Percentiles rank a stretch among this genome's conserved stretches.
phyloP scores from a whole-genome alignment of 2,329 filamentous ascomycete genomes.

The Aspergillus ochraceus region DNA sequence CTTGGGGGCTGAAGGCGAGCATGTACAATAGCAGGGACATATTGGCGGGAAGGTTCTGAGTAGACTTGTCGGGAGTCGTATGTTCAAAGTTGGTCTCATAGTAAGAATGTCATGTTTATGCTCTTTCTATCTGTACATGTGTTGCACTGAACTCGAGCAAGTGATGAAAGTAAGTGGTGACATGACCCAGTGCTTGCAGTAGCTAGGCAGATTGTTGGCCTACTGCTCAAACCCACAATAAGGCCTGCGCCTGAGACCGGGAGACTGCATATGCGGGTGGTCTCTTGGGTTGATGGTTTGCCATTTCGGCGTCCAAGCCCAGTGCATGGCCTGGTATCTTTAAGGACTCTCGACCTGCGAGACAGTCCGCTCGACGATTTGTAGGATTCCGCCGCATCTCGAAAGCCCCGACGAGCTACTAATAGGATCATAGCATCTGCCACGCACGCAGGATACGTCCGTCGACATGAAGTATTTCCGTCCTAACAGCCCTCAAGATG shows the following conservation, averaged over 20 bases:
- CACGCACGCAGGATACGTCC: neutral
- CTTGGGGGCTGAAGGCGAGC: constrained; percentile 60
- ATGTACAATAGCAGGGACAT: constrained; percentile 44
- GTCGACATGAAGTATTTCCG: neutral
- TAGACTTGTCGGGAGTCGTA: neutral
- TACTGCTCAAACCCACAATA: neutral
- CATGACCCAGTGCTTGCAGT: neutral
- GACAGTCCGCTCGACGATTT: neutral
- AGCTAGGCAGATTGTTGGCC: neutral
- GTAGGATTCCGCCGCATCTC: neutral
- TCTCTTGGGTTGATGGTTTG: neutral
- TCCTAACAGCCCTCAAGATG: constrained; percentile 21
- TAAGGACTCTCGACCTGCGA: neutral
- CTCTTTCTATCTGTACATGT: neutral
- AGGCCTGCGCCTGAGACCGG: neutral
- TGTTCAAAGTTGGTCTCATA: neutral
- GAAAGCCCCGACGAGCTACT: neutral
- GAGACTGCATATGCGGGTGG: neutral
- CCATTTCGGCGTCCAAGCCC: neutral
- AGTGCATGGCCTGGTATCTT: neutral
- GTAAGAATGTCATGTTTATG: constrained; percentile 9
- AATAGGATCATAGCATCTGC: neutral
- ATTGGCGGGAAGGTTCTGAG: constrained; percentile 27
- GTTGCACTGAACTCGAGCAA: neutral
- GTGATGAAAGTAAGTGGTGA: neutral